Evolutionary conservation across 352 stramenopile species (phyloP), one percentile per base, ranked within the genome.

Genomic region (Globisporangium acanthophoron): DNA sequence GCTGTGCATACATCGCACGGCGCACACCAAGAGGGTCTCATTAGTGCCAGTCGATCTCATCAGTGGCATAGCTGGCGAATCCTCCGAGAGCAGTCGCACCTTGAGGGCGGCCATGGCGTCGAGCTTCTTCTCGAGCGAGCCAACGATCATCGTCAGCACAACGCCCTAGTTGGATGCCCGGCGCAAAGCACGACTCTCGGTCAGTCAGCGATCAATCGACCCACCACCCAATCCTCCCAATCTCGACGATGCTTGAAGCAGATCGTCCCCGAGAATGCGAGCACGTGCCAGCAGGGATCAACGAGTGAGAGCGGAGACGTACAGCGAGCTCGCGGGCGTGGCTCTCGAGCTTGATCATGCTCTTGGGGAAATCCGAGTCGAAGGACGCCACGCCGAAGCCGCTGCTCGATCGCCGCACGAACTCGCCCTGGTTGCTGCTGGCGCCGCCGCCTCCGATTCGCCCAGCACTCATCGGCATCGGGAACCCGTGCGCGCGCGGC

Each of bases 111-210:
- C 58, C 56, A 81, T 54, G 5, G 59, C 64, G n/a, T 70, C 59
- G 1, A 81, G 51, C 21, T 74, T 77, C 59, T 76, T 78, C 56
- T 79, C 62, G 21, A 81, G 44, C 18, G 52, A 59, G 18, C 51
- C 67, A 3, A 71, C 65, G 9, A 79, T 63, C 3, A 52, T 66
- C n/a, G 58, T 68, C n/a, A 80, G 49, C 15, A 71, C 61, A 9
- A 55, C 59, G 13, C 60, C 66, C 70, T 78, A 33, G 31, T 44
- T 31, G 41, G 50, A 45, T 15, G 35, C 31, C 31, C 31, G 31
- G 31, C 31, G 41, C 52, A 64, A 8, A 9, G 16, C 21, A 11
- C 41, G 9, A 16, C 53, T 27, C 9, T 56, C 27, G 40, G 35
- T 40, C 37, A 43, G 37, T 43, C 8, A 18, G 33, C 33, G 33